Percentiles rank a stretch among this genome's conserved stretches.
Conservation (phyloP, 228 moss, liverwort and hornwort genomes). For the Sphagnum magellanicum region DNA sequence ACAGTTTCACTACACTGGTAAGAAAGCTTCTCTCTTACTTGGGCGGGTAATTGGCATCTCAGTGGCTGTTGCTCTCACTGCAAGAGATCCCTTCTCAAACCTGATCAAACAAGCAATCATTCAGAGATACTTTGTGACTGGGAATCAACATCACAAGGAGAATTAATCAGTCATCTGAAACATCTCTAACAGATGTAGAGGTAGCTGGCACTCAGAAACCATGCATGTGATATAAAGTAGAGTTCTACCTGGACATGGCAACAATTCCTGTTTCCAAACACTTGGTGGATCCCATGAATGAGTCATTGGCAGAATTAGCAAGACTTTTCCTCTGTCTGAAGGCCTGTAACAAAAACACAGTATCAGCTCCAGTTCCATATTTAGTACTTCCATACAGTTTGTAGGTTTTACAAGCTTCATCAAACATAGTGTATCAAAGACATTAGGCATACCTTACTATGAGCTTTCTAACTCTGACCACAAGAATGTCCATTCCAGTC, state of each 20-base stretch:
- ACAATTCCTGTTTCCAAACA: neutral
- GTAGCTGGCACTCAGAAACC: neutral
- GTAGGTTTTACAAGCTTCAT: neutral
- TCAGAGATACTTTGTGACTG: neutral
- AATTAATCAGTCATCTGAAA: neutral
- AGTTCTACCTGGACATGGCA: neutral
- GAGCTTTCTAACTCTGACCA: neutral
- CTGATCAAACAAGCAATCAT: neutral
- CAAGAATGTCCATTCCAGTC: neutral
- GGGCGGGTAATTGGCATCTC: constrained; percentile 1
- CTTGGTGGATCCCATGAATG: neutral
- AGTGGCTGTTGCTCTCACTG: constrained; percentile 26
- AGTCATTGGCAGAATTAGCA: neutral
- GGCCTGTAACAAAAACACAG: neutral
- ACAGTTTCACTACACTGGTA: neutral
- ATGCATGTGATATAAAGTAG: neutral
- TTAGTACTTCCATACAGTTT: neutral
- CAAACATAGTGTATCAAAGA: neutral
- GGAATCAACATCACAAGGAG: neutral
- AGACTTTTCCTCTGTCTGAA: neutral
- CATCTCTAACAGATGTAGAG: neutral
- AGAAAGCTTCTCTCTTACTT: constrained; percentile 2
- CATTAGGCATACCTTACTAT: neutral
- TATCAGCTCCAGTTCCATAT: neutral
- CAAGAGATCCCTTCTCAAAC: neutral